Evolutionary conservation across 2,329 filamentous ascomycete genomes (phyloP).

Genomic region (Tricladium varicosporioides): DNA sequence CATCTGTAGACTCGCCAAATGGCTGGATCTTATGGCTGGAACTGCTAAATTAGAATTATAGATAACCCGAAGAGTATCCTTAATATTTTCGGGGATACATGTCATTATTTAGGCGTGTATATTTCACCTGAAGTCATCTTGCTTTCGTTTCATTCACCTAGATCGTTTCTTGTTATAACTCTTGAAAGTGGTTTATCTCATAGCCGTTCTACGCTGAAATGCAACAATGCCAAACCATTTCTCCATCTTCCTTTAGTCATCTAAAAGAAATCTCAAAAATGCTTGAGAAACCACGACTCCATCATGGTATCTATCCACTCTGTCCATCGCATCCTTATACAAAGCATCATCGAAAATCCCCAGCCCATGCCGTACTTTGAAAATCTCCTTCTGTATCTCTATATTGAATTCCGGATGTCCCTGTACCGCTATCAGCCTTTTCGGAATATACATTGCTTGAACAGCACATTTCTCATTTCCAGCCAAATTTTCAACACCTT

Average conservation of each 20-base stretch:
- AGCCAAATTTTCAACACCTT: constrained; percentile 60
- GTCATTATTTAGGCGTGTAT: no score
- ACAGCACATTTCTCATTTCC: constrained; percentile 65
- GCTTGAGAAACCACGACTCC: constrained; percentile 71
- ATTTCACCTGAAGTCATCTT: not conserved
- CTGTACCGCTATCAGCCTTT: constrained; percentile 72
- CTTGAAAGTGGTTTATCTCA: no score
- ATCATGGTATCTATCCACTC: constrained; percentile 70
- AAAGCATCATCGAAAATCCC: constrained; percentile 70
- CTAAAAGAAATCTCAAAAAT: constrained; percentile 74
- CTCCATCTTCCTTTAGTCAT: constrained; percentile 37
- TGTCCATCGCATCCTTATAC: constrained; percentile 65
- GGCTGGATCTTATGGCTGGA: constrained; percentile 60
- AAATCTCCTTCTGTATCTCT: constrained; percentile 67
- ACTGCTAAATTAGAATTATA: constrained; percentile 26
- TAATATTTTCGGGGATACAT: no score
- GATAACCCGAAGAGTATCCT: not conserved
- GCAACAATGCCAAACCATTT: constrained; percentile 7
- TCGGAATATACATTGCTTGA: constrained; percentile 75
- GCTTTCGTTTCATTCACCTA: not conserved
- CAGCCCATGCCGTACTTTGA: constrained; percentile 59
- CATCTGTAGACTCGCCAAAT: constrained; percentile 53
- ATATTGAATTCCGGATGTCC: constrained; percentile 82
- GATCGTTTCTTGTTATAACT: no score
- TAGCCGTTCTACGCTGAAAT: constrained; percentile 12